phyloP scores from a whole-genome alignment of 164 flowering plant species.

The Annona cherimola region DNA sequence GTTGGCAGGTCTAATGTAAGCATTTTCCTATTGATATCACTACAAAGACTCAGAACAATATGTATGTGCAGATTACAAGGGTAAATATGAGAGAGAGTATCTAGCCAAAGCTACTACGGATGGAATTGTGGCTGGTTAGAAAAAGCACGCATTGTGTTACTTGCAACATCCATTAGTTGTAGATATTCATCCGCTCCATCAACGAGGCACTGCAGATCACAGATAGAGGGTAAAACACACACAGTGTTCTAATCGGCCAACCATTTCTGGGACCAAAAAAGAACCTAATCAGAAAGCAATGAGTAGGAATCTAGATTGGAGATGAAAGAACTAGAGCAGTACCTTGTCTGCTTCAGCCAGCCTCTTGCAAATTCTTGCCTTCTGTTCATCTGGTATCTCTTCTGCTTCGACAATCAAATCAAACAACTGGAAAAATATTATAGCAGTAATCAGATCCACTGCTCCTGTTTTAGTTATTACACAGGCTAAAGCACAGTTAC shows the following conservation, averaged over 20 bases:
- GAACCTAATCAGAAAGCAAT: not conserved
- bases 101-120: not conserved
- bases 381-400: conserved; percentile 83
- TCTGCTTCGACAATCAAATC: conserved; percentile 71
- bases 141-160: conserved; percentile 68
- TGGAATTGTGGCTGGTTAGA: conserved; percentile 54
- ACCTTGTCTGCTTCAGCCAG: conserved; percentile 92
- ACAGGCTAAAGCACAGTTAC: not conserved
- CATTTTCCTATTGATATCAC: too few species aligned
- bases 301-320: too few species aligned
- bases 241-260: not conserved
- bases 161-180: conserved; percentile 84
- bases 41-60: too few species aligned
- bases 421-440: conserved; percentile 24
- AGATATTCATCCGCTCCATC: conserved; percentile 98
- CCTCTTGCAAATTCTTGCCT: conserved; percentile 80
- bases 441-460: not conserved
- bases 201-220: conserved; percentile 63
- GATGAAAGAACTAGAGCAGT: not conserved
- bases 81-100: too few species aligned
- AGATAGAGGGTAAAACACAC: not conserved
- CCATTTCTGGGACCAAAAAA: not conserved
- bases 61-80: too few species aligned
- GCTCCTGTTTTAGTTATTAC: not conserved
- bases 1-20: too few species aligned